Evolutionary conservation across 192 early-diverging fungal genomes (phyloP), one percentile per base, ranked within the genome.

Genomic region (Coemansia sp.): DNA sequence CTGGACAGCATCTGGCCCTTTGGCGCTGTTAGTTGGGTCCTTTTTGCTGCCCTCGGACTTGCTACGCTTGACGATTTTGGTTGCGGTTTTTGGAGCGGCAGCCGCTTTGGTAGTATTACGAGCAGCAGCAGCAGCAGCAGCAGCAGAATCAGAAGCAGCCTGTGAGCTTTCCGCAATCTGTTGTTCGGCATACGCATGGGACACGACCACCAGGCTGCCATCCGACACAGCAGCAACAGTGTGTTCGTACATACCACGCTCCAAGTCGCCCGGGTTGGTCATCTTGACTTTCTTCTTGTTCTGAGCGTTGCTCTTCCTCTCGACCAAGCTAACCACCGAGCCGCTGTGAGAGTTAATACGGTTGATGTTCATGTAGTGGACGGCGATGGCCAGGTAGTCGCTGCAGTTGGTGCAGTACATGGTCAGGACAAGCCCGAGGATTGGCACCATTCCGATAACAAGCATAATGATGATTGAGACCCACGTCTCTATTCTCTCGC

Each of bases 361-460:
- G 57, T 7, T 35, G 35, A 4, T 38, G 57, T 16, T 36, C 24
- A 38, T 24, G 16, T 35, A 48, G 41, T 60, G 73, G 7, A 39
- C 34, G 16, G 73, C 73, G 18, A 75, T 66, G 12, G 58, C 34
- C 56, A 79, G 14, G 21, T 79, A 73, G 68, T 79, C 72, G 36
- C 68, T 68, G 57, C 77, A 79, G 20, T 71, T 56, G 16, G 67
- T 71, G 57, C 72, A 74, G 45, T 67, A 71, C 9, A 79, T 49
- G n/a, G 77, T 68, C 12, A 79, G 62, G 2, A 65, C 45, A 11
- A 74, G 34, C 0, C 77, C 77, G 46, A 73, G 46, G 12, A 79
- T n/a, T 6, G 77, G 77, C 7, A 80, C 64, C 77, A 80, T 75
- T 15, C 77, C 78, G 21, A 81, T 38, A 39, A 75, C n/a, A 5